Conservation (phyloP, 164 flowering plant species). For the Vitis rotundifolia region DNA sequence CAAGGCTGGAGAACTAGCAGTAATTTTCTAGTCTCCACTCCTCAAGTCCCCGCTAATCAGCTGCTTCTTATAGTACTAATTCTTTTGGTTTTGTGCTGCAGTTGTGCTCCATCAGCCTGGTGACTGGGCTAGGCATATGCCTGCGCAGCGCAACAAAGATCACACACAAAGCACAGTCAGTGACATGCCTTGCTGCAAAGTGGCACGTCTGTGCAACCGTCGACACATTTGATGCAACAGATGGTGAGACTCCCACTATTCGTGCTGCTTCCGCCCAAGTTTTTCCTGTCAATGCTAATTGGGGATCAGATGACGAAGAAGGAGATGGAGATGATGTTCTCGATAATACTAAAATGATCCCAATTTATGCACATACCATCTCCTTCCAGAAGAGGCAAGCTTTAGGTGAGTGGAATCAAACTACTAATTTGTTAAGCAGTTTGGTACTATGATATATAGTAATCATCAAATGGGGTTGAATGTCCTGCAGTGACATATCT, state of each 20-base stretch:
- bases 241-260: constrained; percentile 37
- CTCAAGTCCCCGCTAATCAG: neutral
- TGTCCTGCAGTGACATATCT: constrained; percentile 65
- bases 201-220: constrained; percentile 83
- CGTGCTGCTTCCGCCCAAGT: constrained; percentile 20
- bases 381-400: constrained; percentile 80
- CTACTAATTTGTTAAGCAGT: no score
- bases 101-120: constrained; percentile 71
- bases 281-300: constrained; percentile 12
- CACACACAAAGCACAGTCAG: constrained; percentile 78
- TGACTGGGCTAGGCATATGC: constrained; percentile 67
- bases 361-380: constrained; percentile 48
- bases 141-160: constrained; percentile 84
- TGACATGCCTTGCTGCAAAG: constrained; percentile 76
- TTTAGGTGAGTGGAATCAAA: constrained; percentile 42
- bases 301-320: constrained; percentile 41
- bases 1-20: constrained; percentile 77
- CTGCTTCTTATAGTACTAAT: neutral
- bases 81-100: constrained; percentile 26
- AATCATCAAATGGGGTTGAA: no score
- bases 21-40: constrained; percentile 9
- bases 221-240: constrained; percentile 34
- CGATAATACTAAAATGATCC: constrained; percentile 44
- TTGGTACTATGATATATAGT: neutral
- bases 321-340: constrained; percentile 53